These are phyloP conservation scores for Leishmania gerbilli DNA, from an alignment of 208 protist species.

Conservation along the genomic window DNA sequence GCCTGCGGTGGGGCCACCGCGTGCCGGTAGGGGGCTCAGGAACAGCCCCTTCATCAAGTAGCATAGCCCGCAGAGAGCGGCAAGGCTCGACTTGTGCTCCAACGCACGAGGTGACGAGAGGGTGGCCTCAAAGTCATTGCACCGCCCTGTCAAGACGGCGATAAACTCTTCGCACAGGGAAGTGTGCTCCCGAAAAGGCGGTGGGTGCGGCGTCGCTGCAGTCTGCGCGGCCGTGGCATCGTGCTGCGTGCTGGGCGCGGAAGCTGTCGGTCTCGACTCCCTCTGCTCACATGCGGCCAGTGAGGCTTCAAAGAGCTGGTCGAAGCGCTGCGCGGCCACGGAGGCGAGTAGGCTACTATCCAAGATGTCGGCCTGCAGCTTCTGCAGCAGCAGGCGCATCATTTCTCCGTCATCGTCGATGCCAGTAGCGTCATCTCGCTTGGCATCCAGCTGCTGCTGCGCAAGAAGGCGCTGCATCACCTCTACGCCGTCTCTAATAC, in stretches of 20 bases:
- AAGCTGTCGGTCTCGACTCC: background rate
- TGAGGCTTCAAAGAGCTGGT: constrained; percentile 13
- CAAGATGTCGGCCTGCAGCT: constrained; percentile 18
- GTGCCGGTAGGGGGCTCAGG: background rate
- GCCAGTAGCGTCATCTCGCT: constrained; percentile 1
- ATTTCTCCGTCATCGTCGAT: constrained; percentile 18
- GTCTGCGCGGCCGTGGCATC: background rate
- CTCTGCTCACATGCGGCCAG: background rate
- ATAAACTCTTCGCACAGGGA: constrained; percentile 19
- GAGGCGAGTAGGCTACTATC: constrained; percentile 56
- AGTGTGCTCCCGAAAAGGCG: constrained; percentile 17
- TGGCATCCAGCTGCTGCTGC: constrained; percentile 13
- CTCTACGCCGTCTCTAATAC: constrained; percentile 53
- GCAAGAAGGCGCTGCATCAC: constrained; percentile 29
- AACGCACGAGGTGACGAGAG: constrained; percentile 2
- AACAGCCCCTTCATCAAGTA: constrained; percentile 15
- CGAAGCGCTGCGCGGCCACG: constrained; percentile 70
- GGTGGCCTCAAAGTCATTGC: constrained; percentile 19
- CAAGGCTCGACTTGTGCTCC: constrained; percentile 5
- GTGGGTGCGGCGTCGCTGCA: background rate
- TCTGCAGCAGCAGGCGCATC: constrained; percentile 18
- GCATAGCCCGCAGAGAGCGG: constrained; percentile 14
- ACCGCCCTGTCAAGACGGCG: constrained; percentile 17
- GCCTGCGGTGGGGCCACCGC: background rate
- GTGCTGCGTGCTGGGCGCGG: background rate